These are phyloP conservation scores for Exophiala mesophila DNA, from an alignment of 2,329 filamentous ascomycete species.

Conservation along the genomic window DNA sequence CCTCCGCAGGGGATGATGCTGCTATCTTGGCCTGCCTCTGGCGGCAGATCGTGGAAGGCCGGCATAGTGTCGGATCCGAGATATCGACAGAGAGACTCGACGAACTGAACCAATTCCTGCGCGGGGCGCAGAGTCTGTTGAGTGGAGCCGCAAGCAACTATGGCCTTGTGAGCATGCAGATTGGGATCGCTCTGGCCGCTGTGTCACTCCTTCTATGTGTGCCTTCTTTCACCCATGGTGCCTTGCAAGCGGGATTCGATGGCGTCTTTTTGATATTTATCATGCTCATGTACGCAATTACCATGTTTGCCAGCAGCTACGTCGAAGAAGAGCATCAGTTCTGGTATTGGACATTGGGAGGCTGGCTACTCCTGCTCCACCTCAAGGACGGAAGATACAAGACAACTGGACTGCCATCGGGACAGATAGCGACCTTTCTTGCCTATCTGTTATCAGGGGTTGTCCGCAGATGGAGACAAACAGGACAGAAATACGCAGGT, in stretches of 20 bases:
- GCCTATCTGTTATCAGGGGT: slow-evolving; percentile 62
- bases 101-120: slow-evolving; percentile 54
- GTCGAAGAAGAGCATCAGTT: slow-evolving; percentile 98
- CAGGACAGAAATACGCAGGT: slow-evolving; percentile 92
- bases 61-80: not conserved
- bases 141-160: slow-evolving; percentile 93
- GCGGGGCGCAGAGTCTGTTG: slow-evolving; percentile 70
- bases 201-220: slow-evolving; percentile 29
- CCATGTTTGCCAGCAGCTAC: slow-evolving; percentile 98
- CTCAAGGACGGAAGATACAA: slow-evolving; percentile 14
- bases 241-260: slow-evolving; percentile 9
- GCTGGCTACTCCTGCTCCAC: slow-evolving; percentile 44
- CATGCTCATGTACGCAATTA: slow-evolving; percentile 63
- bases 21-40: slow-evolving; percentile 66
- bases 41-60: slow-evolving; percentile 35
- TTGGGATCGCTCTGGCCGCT: slow-evolving; percentile 39
- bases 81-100: not conserved
- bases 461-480: slow-evolving; percentile 85
- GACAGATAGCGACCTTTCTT: slow-evolving; percentile 33
- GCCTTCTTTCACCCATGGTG: slow-evolving; percentile 14
- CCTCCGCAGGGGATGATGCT: slow-evolving; percentile 33
- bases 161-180: slow-evolving; percentile 59
- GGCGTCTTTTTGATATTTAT: slow-evolving; percentile 45
- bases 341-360: slow-evolving; percentile 80
- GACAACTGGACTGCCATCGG: not conserved